Evolutionary conservation across 371 early-diverging fungal species (phyloP).

Genomic region (Mortierella sp.): DNA sequence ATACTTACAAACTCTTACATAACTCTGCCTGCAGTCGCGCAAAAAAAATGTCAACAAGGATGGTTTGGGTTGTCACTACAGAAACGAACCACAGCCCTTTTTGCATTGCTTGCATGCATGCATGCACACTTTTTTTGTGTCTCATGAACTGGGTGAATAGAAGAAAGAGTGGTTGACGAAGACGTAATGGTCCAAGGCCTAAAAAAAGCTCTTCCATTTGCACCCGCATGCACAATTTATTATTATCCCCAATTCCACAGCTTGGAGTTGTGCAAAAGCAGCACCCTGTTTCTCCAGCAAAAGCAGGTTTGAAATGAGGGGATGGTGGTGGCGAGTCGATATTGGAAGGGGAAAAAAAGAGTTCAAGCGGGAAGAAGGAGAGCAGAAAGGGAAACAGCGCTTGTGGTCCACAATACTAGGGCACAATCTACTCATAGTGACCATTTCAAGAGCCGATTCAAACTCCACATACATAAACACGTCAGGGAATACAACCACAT

Average conservation of each 20-base stretch:
- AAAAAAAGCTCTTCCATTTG: background rate
- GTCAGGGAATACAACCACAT: background rate
- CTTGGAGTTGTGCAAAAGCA: background rate
- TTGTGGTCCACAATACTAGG: background rate
- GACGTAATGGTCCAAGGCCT: background rate
- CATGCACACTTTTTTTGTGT: background rate
- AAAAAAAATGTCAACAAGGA: background rate
- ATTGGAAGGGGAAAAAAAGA: background rate
- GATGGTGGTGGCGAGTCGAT: background rate
- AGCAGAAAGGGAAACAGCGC: background rate
- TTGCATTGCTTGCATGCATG: conserved; percentile 1
- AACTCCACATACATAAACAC: background rate
- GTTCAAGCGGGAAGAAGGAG: background rate
- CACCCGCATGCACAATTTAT: background rate
- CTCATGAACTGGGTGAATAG: background rate
- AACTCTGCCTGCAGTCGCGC: background rate
- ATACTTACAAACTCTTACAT: background rate
- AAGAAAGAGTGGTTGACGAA: background rate
- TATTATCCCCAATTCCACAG: background rate
- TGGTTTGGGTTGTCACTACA: background rate
- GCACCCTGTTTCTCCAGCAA: background rate
- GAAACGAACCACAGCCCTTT: background rate
- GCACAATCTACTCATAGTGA: background rate
- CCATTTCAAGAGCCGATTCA: background rate
- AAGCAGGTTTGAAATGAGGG: background rate